A percentile compares a stretch with the other conserved stretches of the same genome.
Evolutionary conservation across 345 rosid genomes (phyloP).

Genomic region (Balakata baccata): DNA sequence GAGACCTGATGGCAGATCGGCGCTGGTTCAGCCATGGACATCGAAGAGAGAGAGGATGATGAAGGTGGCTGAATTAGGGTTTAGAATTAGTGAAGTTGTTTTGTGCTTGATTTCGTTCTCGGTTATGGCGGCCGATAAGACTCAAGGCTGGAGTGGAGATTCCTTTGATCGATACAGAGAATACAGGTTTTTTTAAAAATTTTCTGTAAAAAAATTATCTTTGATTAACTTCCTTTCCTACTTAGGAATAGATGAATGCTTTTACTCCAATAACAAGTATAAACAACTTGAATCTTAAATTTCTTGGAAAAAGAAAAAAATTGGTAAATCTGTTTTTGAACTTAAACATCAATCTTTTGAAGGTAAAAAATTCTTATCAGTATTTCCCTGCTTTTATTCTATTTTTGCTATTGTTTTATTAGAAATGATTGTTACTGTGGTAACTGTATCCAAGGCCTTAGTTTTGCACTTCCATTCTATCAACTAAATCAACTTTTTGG

Average conservation of each 20-base stretch:
- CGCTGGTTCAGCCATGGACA: conserved; percentile 31
- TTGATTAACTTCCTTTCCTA: too few species aligned
- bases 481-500: not conserved
- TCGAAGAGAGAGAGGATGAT: conserved; percentile 37
- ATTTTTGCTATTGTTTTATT: not conserved
- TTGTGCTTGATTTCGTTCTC: conserved; percentile 89
- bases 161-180: conserved; percentile 91
- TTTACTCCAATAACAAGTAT: not conserved
- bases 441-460: not conserved
- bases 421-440: not conserved
- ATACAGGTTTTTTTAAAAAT: conserved; percentile 51
- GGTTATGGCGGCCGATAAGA: conserved; percentile 94
- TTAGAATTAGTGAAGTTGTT: conserved; percentile 59
- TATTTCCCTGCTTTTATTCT: not conserved
- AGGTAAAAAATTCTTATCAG: not conserved
- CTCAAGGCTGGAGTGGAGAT: conserved; percentile 98
- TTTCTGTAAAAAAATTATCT: not conserved
- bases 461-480: not conserved
- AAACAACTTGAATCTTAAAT: not conserved
- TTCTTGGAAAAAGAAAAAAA: not conserved
- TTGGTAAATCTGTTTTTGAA: not conserved
- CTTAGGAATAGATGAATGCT: not conserved
- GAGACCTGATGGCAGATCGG: conserved; percentile 24
- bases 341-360: not conserved
- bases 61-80: conserved; percentile 51